These are phyloP conservation scores for Boletus barrowsii DNA, from an alignment of 768 basidiomycete species.

Conservation along the genomic window DNA sequence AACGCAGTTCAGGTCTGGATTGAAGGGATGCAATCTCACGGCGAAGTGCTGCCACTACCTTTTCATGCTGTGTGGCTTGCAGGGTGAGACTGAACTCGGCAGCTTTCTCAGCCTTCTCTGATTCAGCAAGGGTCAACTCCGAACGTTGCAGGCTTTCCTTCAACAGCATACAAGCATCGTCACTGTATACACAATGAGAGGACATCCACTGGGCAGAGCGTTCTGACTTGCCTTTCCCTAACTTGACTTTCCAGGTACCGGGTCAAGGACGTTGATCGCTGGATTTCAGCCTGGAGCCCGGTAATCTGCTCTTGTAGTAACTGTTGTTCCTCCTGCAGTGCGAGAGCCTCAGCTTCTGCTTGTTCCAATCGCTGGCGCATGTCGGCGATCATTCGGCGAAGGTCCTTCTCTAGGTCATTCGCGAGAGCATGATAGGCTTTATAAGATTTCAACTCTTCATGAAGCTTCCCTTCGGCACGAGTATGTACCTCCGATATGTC, in stretches of 20 bases:
- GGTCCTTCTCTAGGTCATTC: slow-evolving; percentile 33
- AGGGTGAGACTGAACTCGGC: slow-evolving; percentile 67
- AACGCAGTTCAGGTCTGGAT: slow-evolving; percentile 53
- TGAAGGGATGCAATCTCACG: slow-evolving; percentile 53
- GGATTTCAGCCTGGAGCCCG: slow-evolving; percentile 59
- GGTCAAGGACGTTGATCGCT: slow-evolving; percentile 57
- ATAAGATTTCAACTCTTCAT: slow-evolving; percentile 25
- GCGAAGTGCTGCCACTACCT: slow-evolving; percentile 56
- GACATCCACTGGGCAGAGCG: not conserved
- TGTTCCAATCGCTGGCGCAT: slow-evolving; percentile 42
- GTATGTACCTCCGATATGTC: slow-evolving; percentile 35
- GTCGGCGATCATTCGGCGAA: slow-evolving; percentile 36
- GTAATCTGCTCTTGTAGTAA: slow-evolving; percentile 55
- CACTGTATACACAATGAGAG: slow-evolving; percentile 37
- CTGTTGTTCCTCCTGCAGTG: slow-evolving; percentile 49
- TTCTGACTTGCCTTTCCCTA: slow-evolving; percentile 52
- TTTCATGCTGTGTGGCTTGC: slow-evolving; percentile 63
- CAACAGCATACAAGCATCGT: slow-evolving; percentile 40
- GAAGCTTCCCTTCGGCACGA: slow-evolving; percentile 29
- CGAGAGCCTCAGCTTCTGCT: slow-evolving; percentile 33
- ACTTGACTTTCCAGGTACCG: slow-evolving; percentile 63
- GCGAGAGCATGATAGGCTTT: slow-evolving; percentile 28
- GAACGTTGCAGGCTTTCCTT: slow-evolving; percentile 40
- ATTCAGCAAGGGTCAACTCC: slow-evolving; percentile 44
- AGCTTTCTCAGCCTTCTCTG: slow-evolving; percentile 56